A percentile compares a stretch with the other conserved stretches of the same genome.
Evolutionary conservation across 2,329 filamentous ascomycete species (phyloP).

Genomic region (Diplodia corticola): DNA sequence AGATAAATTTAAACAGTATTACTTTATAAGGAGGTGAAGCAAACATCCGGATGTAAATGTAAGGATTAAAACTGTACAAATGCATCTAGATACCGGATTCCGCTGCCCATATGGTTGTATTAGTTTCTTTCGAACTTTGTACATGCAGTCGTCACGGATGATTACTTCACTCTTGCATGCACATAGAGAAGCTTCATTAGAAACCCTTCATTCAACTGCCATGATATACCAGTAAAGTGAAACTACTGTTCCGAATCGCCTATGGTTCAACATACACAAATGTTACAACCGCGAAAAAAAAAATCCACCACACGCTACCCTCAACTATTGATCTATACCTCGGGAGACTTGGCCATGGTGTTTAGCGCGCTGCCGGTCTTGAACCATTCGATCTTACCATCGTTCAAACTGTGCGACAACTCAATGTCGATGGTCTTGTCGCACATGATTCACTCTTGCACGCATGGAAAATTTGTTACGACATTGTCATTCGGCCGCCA

Average conservation of each 20-base stretch:
- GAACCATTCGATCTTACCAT: conserved; percentile 98
- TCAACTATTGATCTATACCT: conserved; percentile 20
- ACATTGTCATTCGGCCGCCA: too few species aligned
- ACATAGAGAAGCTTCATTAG: conserved; percentile 9
- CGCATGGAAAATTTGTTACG: too few species aligned
- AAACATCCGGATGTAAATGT: too few species aligned
- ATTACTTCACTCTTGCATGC: background rate
- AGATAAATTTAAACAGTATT: too few species aligned
- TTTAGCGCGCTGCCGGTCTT: conserved; percentile 96
- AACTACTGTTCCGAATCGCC: conserved; percentile 12
- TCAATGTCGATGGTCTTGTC: conserved; percentile 72
- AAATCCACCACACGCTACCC: conserved; percentile 11
- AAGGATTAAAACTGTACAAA: too few species aligned
- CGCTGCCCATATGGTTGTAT: too few species aligned
- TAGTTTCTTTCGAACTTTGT: background rate
- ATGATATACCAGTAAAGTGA: conserved; percentile 21
- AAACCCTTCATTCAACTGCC: conserved; percentile 19
- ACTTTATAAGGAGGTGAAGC: too few species aligned
- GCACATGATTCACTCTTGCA: too few species aligned
- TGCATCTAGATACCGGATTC: too few species aligned
- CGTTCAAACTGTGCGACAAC: conserved; percentile 96
- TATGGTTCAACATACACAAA: conserved; percentile 19
- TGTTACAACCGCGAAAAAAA: conserved; percentile 17
- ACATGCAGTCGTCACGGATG: background rate
- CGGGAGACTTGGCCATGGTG: conserved; percentile 84